These are phyloP conservation scores for Colletotrichum graminicola DNA, from an alignment of 2,329 filamentous ascomycete genomes.

Conservation along the genomic window DNA sequence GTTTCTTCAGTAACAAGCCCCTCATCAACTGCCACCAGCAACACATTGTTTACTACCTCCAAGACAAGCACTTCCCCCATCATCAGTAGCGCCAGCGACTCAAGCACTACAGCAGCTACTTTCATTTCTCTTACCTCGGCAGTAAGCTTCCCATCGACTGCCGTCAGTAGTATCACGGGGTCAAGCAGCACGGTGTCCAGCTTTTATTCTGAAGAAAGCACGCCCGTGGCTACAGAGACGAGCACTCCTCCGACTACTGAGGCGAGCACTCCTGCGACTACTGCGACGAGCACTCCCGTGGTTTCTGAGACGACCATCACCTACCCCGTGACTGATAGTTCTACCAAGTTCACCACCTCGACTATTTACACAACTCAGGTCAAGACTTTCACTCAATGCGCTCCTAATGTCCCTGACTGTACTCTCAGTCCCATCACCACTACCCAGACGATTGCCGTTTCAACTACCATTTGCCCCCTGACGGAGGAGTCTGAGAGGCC, in stretches of 20 bases:
- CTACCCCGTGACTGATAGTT: neutral
- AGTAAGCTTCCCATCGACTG: slow-evolving; percentile 1
- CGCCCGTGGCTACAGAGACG: neutral
- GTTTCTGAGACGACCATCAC: neutral
- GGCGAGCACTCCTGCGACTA: neutral
- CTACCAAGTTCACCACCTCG: slow-evolving; percentile 47
- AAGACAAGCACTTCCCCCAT: neutral
- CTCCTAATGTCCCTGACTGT: slow-evolving; percentile 55
- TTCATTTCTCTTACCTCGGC: neutral
- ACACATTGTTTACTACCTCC: neutral
- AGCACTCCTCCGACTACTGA: neutral
- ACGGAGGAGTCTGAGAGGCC: slow-evolving; percentile 25
- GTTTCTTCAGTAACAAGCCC: neutral
- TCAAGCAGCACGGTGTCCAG: neutral
- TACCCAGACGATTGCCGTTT: slow-evolving; percentile 51
- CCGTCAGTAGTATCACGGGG: slow-evolving; percentile 9
- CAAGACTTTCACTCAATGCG: slow-evolving; percentile 69
- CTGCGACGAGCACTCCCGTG: neutral
- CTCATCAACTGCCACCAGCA: neutral
- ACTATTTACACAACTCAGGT: slow-evolving; percentile 57
- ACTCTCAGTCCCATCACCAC: slow-evolving; percentile 51
- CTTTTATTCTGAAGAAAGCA: neutral
- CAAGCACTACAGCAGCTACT: neutral
- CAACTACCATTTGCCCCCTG: slow-evolving; percentile 60
- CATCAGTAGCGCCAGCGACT: too few species aligned